Percentiles rank a stretch among this genome's conserved stretches.
Evolutionary conservation across 2,329 filamentous ascomycete species (phyloP).

Genomic region (Pseudogymnoascus sp.): DNA sequence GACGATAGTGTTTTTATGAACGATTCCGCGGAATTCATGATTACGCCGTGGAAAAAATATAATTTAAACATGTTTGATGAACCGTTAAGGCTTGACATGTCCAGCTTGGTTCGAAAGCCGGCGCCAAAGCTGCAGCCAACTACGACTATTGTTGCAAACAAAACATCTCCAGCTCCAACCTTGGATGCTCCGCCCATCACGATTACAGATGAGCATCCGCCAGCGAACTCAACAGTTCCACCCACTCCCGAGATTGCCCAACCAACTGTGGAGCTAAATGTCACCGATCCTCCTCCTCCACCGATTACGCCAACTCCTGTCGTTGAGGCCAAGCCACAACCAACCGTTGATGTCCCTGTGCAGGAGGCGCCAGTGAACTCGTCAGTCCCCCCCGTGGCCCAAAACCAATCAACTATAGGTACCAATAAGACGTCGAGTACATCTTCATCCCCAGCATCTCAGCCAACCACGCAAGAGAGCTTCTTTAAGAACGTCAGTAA

Average conservation of each 20-base stretch:
- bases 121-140: neutral
- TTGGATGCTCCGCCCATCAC: neutral
- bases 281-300: neutral
- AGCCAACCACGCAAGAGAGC: conserved; percentile 86
- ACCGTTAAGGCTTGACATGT: neutral
- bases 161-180: neutral
- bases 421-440: conserved; percentile 28
- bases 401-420: neutral
- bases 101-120: neutral
- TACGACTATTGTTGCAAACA: neutral
- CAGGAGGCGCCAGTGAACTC: neutral
- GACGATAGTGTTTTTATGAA: conserved; percentile 10
- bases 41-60: conserved; percentile 15
- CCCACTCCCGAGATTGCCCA: neutral
- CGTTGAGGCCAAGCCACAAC: neutral
- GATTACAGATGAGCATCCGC: neutral
- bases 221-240: neutral
- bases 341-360: neutral
- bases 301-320: neutral
- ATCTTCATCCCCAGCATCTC: conserved; percentile 40
- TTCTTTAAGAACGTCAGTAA: conserved; percentile 98
- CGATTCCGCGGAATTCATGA: conserved; percentile 12
- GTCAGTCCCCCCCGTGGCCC: neutral
- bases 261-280: neutral
- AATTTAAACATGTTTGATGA: neutral